Evolutionary conservation across 1,284 basidiomycete species (phyloP).

Genomic region (Thecaphora thlaspeos): DNA sequence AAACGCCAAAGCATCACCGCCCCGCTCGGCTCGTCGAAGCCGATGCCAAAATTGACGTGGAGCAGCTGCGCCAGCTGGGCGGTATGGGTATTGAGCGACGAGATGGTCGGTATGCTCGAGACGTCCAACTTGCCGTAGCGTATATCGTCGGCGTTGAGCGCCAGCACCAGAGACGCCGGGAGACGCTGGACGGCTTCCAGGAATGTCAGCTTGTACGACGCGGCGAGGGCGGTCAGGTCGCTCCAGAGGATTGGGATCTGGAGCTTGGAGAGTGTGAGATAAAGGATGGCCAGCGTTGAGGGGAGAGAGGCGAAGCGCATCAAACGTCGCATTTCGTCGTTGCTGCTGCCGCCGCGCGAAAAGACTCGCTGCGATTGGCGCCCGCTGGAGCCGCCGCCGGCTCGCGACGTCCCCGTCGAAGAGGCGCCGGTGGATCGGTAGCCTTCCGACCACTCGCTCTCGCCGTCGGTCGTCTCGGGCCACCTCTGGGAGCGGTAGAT

Average conservation of each 20-base stretch:
- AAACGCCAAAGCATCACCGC: constrained; percentile 79
- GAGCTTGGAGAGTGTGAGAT: constrained; percentile 35
- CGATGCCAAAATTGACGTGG: constrained; percentile 64
- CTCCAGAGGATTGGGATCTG: constrained; percentile 40
- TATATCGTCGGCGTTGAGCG: constrained; percentile 62
- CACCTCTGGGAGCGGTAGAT: too few species aligned
- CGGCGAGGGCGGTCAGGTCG: constrained; percentile 62
- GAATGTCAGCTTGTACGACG: constrained; percentile 75
- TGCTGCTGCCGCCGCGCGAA: constrained; percentile 4
- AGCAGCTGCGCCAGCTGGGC: constrained; percentile 67
- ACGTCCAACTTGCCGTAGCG: constrained; percentile 30
- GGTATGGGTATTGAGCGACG: constrained; percentile 66
- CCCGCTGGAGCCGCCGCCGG: too few species aligned
- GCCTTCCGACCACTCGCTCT: too few species aligned
- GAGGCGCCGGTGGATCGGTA: too few species aligned
- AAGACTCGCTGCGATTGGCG: too few species aligned
- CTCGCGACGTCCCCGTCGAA: too few species aligned
- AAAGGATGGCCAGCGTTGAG: constrained; percentile 37
- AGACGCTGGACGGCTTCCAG: constrained; percentile 71
- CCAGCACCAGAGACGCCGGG: constrained; percentile 67
- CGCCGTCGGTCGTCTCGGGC: too few species aligned
- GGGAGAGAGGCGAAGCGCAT: constrained; percentile 25
- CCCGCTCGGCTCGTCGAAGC: constrained; percentile 74
- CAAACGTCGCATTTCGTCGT: constrained; percentile 1
- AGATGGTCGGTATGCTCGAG: constrained; percentile 68